Evolutionary conservation across 176 grass and related monocot species (phyloP).

Genomic region (Oryza meyeriana): DNA sequence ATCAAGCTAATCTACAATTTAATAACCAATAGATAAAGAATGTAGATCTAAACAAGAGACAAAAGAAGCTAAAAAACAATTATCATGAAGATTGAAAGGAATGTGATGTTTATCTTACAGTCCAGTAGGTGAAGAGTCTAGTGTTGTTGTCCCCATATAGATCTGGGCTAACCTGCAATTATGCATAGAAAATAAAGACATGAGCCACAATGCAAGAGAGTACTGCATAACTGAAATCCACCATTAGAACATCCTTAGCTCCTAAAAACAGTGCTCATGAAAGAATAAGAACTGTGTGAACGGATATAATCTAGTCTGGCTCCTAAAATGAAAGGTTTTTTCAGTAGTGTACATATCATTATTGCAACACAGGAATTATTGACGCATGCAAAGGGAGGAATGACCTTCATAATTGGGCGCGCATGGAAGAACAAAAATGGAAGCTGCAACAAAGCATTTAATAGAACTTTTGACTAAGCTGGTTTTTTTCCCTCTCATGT

Average conservation of each 20-base stretch:
- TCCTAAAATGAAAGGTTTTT: slow-evolving; percentile 32
- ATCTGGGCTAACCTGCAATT: slow-evolving; percentile 83
- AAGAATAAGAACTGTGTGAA: neutral
- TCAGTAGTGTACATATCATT: slow-evolving; percentile 27
- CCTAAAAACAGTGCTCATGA: slow-evolving; percentile 26
- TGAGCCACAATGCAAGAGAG: slow-evolving; percentile 10
- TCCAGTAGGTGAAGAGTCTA: slow-evolving; percentile 90
- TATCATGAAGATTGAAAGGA: slow-evolving; percentile 23
- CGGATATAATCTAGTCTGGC: slow-evolving; percentile 22
- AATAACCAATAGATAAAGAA: neutral
- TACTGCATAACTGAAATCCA: neutral
- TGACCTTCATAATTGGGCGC: slow-evolving; percentile 17
- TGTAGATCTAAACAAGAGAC: slow-evolving; percentile 31
- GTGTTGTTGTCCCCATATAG: slow-evolving; percentile 87
- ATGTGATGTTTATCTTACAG: slow-evolving; percentile 56
- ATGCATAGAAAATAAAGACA: slow-evolving; percentile 12
- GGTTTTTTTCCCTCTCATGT: slow-evolving; percentile 5
- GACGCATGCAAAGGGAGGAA: slow-evolving; percentile 37
- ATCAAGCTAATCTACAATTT: neutral
- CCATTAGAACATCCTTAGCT: slow-evolving; percentile 24
- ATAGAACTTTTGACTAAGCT: slow-evolving; percentile 37
- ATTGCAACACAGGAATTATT: slow-evolving; percentile 44
- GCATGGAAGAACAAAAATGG: slow-evolving; percentile 39
- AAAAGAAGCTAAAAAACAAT: slow-evolving; percentile 18
- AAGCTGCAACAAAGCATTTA: slow-evolving; percentile 47